Conservation (phyloP, 116 monocot species). For the Iris pallida region DNA sequence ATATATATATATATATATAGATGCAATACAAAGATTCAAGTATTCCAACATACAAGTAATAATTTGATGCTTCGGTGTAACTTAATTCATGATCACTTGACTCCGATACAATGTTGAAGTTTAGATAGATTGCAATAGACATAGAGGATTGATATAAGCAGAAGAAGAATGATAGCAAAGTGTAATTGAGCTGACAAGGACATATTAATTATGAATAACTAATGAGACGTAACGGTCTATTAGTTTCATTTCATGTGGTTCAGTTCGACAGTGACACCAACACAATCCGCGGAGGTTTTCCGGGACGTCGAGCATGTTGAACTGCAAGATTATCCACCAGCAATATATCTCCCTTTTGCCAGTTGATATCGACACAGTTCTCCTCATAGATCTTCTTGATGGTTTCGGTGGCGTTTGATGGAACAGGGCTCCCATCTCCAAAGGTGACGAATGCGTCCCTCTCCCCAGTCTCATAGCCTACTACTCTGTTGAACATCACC, state of each 20-base stretch:
- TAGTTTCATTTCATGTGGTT: too few species aligned
- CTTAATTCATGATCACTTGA: too few species aligned
- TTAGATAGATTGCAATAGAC: too few species aligned
- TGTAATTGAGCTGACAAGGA: too few species aligned
- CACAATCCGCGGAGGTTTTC: conserved; percentile 8
- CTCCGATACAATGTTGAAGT: too few species aligned
- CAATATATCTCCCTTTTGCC: conserved; percentile 12
- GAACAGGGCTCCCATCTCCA: conserved; percentile 9
- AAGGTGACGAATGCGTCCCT: conserved; percentile 6
- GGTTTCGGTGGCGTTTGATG: neutral
- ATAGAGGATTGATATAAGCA: too few species aligned
- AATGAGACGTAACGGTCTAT: too few species aligned
- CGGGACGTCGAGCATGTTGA: conserved; percentile 17
- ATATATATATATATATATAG: neutral
- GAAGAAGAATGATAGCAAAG: too few species aligned
- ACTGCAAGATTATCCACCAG: conserved; percentile 18
- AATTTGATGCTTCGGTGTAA: too few species aligned
- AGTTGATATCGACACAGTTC: conserved; percentile 7
- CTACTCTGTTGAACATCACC: conserved; percentile 7
- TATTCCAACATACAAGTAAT: too few species aligned
- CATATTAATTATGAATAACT: too few species aligned
- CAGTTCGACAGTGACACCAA: conserved; percentile 11
- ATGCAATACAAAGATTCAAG: neutral
- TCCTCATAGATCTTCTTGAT: conserved; percentile 3
- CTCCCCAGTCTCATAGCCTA: conserved; percentile 2